phyloP scores from a whole-genome alignment of 2,329 filamentous ascomycete species.

The Sordariomycetes sp. region DNA sequence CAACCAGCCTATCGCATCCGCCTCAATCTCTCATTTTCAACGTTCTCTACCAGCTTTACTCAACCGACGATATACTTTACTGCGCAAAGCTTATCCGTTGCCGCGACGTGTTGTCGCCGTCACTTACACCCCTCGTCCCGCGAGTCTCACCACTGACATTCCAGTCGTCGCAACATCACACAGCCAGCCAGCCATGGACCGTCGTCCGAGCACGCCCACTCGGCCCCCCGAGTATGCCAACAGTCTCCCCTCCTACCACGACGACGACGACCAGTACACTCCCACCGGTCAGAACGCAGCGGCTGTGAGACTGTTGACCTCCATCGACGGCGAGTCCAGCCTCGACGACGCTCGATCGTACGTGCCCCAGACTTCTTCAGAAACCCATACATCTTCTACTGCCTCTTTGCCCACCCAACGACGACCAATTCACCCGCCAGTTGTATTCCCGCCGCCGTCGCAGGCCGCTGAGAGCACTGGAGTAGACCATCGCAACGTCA shows the following conservation, averaged over 20 bases:
- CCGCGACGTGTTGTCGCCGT: too few species aligned
- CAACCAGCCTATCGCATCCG: too few species aligned
- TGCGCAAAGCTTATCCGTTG: too few species aligned
- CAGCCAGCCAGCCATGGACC: constrained; percentile 32
- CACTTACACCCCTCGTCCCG: too few species aligned
- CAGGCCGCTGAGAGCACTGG: background rate
- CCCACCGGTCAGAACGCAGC: constrained; percentile 38
- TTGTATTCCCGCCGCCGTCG: background rate
- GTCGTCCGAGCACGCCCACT: constrained; percentile 37
- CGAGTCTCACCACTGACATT: constrained; percentile 3
- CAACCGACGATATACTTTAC: too few species aligned
- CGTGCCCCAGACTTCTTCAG: constrained; percentile 26
- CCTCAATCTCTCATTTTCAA: too few species aligned
- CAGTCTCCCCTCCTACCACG: constrained; percentile 45
- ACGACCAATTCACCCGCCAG: constrained; percentile 2
- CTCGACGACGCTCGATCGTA: constrained; percentile 40
- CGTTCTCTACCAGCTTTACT: too few species aligned
- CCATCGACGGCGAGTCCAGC: constrained; percentile 43
- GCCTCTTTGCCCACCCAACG: constrained; percentile 7
- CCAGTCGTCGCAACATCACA: constrained; percentile 1
- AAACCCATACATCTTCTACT: background rate
- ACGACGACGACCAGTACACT: constrained; percentile 32
- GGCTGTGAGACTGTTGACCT: constrained; percentile 52
- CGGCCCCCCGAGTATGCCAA: constrained; percentile 45
- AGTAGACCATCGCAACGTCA: background rate